Evolutionary conservation across 2,329 filamentous ascomycete genomes (phyloP), one percentile per base, ranked within the genome.

Genomic region (Emergomyces orientalis): DNA sequence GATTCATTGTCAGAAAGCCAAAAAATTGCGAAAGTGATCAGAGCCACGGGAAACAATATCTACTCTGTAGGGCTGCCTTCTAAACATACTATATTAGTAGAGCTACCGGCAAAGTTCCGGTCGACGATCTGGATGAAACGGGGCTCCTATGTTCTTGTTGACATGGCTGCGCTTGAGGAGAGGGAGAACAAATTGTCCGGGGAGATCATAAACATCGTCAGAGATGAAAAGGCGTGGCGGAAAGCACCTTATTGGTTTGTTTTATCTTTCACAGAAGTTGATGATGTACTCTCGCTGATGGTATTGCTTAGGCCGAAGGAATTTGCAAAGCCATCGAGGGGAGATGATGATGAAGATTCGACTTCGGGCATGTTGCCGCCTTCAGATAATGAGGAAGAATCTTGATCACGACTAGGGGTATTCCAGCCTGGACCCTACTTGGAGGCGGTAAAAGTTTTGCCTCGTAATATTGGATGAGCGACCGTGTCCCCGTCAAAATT

Each of bases 61-160:
- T 97, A 96, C 80, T 84, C 84, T 52, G 90, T 93, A 71, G 82
- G 87, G 71, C 79, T 92, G 37, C 86, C 92, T 30, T 81, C 82
- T 69, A 82, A 84, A 63, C 83, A 86, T 70, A 78, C 82, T 7
- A 76, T 93, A 47, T 79, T 95, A 22, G 87, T 91, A 27, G 91
- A 97, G 79, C 84, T 99, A 25, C 88, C 90, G 11, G 80, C 90
- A 32, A 86, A 87, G 49, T 97, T 97, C 73, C 89, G 93, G 65
- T 94, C 90, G 67, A 94, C 90, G 1, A 90, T 97, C 66, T 97
- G 91, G 90, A 89, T 97, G 74, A 92, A 89, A 76, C 86, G 91
- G 22, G 89, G 91, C 37, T 90, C 91, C 0, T 97, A 88, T 74
- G 91, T 97, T 37, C 78, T 97, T 13, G 82, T 96, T 17, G 89